Evolutionary conservation across 495 filamentous ascomycete species (phyloP), one percentile per base, ranked within the genome.

Genomic region (Neurospora sp.): DNA sequence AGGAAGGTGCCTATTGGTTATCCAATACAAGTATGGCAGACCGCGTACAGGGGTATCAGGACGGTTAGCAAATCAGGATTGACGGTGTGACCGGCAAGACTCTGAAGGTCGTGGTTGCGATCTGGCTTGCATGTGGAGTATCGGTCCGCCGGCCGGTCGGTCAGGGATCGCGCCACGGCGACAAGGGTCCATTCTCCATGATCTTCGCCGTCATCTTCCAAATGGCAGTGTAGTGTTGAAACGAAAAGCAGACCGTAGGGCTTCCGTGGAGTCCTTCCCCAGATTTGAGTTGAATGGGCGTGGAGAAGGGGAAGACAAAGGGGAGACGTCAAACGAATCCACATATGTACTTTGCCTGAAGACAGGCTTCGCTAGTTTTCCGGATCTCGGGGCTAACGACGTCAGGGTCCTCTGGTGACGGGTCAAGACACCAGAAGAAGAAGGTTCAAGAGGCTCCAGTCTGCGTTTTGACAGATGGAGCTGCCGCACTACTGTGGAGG

Each of bases 111-210:
- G 79, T 74, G 75, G 70, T 72, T 54, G 74, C 73, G 81, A 81
- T 80, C 79, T 77, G 75, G 79, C 76, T 43, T 78, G 77, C 76
- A 80, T 78, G 77, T 81, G 81, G 81, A 82, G 79, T 82, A 76
- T 80, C 81, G 81, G 81, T 75, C 81, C 81, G 81, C 40, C 77
- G 73, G 75, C 81, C 81, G 81, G 78, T 69, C 70, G 81, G 78
- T 71, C 70, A 70, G 72, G 74, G 72, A 73, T 77, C 59, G 69
- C 72, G 73, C 74, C 70, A 71, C 42, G 69, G 70, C 72, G 75
- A 71, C 77, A 75, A 71, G 77, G 76, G 70, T 76, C 66, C 21
- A 59, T 59, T 59, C 21, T 28, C 21, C 24, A 59, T 59, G 48
- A 59, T 59, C 48, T 15, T 59, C 48, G 11, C 11, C 21, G 48